Evolutionary conservation across 2,329 filamentous ascomycete genomes (phyloP), one percentile per base, ranked within the genome.

Genomic region (Cryphonectria japonica): DNA sequence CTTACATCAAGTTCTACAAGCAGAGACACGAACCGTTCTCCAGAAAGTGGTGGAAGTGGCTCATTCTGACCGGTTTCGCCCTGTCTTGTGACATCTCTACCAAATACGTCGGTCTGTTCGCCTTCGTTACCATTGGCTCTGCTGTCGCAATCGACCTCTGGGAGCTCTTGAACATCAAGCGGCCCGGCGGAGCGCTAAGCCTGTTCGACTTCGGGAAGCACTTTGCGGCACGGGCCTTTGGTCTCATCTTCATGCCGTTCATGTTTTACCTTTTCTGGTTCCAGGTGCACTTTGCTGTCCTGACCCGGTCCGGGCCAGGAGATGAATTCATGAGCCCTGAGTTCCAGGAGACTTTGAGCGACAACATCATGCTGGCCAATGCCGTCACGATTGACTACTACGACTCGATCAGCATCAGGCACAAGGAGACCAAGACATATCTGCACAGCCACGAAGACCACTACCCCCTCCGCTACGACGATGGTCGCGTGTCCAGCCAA

Each of bases 251-350:
- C 75, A 89, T 98, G 75, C 96, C 96, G 19, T 98, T 99, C 86
- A 86, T 98, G 78, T 97, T 99, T 83, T 99, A 99, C 82, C 89
- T 99, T 63, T 98, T 99, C 87, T 99, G 96, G 96, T 99, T 99
- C 91, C 96, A 99, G 86, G 95, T 99, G 41, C 96, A 99, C 84
- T 99, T 99, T 81, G 87, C 93, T 61, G 93, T 99, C 77, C 87
- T 99, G 73, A 92, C 85, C 75, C 88, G 91, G 72, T 98, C 96
- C 67, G 96, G 96, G 50, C 95, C 96, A 61, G 96, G 96, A 68
- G 96, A 99, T 79, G 95, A 98, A 78, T 99, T 99, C 84, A 99
- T 99, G 96, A 94, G 92, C 4, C 96, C 96, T 1, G 94, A 96
- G 78, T 99, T 99, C 85, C 96, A 99, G 84, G 95, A 97, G 84